These are phyloP conservation scores for Curvularia verruculosa DNA, from an alignment of 2,329 filamentous ascomycete genomes.

Conservation along the genomic window DNA sequence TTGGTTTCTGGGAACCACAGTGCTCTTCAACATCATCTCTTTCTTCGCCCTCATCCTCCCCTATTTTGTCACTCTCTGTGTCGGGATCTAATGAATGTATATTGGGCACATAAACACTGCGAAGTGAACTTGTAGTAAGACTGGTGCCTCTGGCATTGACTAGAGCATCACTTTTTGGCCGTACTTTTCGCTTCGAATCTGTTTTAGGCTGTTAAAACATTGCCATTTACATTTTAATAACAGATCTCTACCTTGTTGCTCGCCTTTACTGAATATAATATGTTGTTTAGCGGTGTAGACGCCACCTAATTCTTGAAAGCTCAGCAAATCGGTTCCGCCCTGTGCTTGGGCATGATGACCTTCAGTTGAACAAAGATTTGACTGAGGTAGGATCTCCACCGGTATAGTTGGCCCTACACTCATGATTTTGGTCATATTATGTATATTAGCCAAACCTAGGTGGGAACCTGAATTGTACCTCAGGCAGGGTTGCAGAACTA, in stretches of 20 bases:
- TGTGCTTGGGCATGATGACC: neutral
- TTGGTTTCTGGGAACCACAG: neutral
- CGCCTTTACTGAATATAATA: neutral
- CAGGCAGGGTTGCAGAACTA: neutral
- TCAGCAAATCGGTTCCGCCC: neutral
- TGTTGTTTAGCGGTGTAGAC: neutral
- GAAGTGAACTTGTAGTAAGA: neutral
- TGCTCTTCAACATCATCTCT: neutral
- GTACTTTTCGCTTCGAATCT: neutral
- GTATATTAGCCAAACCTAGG: neutral
- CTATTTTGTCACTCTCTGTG: neutral
- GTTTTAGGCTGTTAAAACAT: neutral
- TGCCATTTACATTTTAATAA: neutral
- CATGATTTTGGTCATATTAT: neutral
- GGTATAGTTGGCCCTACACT: neutral
- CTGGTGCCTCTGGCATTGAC: too few relatives aligned
- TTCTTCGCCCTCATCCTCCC: neutral
- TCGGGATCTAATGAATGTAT: neutral
- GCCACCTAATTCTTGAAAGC: neutral
- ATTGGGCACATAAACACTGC: neutral
- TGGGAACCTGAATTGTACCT: neutral
- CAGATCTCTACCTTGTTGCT: neutral
- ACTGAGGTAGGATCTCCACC: neutral
- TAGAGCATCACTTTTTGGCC: neutral
- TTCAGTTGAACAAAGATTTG: neutral